These are phyloP conservation scores for Podospora comata DNA, from an alignment of 495 filamentous ascomycete species.

Conservation along the genomic window DNA sequence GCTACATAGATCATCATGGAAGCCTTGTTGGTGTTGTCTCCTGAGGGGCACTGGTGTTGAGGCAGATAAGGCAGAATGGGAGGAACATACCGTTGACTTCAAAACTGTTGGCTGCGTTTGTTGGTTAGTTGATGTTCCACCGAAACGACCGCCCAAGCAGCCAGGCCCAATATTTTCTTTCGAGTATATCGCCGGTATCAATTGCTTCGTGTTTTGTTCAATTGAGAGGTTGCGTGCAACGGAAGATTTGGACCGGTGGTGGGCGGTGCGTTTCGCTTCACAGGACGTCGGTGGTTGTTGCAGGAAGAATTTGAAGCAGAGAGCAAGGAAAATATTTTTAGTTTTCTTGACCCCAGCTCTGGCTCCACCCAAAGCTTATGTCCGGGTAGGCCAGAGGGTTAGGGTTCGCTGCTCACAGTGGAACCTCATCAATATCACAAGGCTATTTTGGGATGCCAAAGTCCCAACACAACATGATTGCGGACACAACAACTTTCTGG, in stretches of 20 bases:
- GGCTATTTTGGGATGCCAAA: neutral
- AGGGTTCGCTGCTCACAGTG: neutral
- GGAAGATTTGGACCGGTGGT: neutral
- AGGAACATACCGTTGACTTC: neutral
- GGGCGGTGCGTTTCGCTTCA: neutral
- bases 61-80: neutral
- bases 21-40: slow-evolving; percentile 3
- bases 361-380: neutral
- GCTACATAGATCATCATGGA: slow-evolving; percentile 50
- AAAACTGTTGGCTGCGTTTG: neutral
- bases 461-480: neutral
- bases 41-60: neutral
- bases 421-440: neutral
- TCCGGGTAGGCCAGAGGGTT: neutral
- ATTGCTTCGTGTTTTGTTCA: neutral
- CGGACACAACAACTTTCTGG: neutral
- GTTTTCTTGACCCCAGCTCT: neutral
- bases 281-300: neutral
- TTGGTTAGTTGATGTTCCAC: neutral
- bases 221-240: neutral
- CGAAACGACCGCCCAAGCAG: neutral
- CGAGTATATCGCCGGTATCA: neutral
- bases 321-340: neutral
- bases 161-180: neutral
- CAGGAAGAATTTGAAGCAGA: neutral